A percentile compares a stretch with the other conserved stretches of the same genome.
Evolutionary conservation across 2,329 filamentous ascomycete genomes (phyloP).

Genomic region (Penicillium sp.): DNA sequence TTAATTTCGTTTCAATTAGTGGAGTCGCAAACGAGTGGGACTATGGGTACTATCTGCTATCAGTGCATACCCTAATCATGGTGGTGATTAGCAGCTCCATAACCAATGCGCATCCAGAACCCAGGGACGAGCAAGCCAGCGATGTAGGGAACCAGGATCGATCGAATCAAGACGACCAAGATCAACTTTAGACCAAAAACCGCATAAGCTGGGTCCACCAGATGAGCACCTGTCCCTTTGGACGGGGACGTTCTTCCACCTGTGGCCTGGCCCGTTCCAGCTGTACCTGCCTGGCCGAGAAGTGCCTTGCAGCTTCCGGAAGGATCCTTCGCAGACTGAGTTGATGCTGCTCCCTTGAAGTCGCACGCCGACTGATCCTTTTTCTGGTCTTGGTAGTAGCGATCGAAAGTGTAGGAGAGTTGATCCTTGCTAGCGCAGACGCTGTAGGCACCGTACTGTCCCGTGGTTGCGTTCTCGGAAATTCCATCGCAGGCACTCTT

Average conservation of each 20-base stretch:
- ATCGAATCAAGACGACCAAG: neutral
- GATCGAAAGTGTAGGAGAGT: conserved; percentile 3
- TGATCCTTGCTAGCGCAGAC: conserved; percentile 1
- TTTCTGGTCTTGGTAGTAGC: conserved; percentile 1
- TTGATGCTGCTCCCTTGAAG: conserved; percentile 5
- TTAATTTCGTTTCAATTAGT: neutral
- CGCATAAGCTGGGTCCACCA: neutral
- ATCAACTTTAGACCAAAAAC: neutral
- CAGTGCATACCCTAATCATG: neutral
- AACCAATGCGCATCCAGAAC: neutral
- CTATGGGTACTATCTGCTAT: neutral
- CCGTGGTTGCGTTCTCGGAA: conserved; percentile 38
- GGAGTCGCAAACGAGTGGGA: neutral
- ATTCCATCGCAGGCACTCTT: conserved; percentile 40
- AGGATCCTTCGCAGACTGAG: neutral
- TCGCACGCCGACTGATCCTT: conserved; percentile 1
- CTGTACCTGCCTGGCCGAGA: neutral
- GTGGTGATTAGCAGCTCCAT: too few relatives aligned
- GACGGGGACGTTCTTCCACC: neutral
- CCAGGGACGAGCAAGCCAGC: neutral
- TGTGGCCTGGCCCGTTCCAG: neutral
- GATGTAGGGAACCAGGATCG: neutral
- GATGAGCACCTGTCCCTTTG: neutral
- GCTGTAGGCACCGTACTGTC: conserved; percentile 46
- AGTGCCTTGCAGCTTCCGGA: conserved; percentile 3